Evolutionary conservation across 805 yeast genomes (phyloP).

Genomic region (Candida pseudofarinosa): DNA sequence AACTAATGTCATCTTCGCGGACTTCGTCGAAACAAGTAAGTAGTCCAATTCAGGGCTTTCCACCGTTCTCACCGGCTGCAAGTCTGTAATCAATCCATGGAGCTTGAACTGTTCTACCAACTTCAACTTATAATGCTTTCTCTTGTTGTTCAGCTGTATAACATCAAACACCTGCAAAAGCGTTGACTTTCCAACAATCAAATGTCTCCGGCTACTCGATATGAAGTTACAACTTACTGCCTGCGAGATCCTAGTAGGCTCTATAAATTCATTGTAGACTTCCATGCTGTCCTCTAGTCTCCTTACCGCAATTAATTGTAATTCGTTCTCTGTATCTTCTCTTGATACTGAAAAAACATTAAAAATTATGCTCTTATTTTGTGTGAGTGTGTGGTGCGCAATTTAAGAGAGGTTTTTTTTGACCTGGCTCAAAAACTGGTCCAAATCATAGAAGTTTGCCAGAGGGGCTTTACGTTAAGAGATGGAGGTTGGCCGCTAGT

Average conservation of each 20-base stretch:
- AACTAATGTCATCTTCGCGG: slow-evolving; percentile 74
- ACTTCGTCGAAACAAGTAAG: slow-evolving; percentile 60
- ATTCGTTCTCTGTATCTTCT: background rate
- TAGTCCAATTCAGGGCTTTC: slow-evolving; percentile 52
- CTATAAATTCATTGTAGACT: slow-evolving; percentile 70
- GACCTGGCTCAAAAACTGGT: background rate
- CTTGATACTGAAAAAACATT: background rate
- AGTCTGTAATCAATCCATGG: slow-evolving; percentile 63
- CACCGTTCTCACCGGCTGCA: slow-evolving; percentile 47
- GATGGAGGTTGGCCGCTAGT: background rate
- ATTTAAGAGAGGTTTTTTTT: slow-evolving; percentile 1
- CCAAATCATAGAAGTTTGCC: too few relatives aligned
- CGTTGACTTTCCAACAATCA: slow-evolving; percentile 69
- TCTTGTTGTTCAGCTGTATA: slow-evolving; percentile 16
- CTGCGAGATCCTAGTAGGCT: slow-evolving; percentile 70
- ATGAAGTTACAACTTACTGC: slow-evolving; percentile 53
- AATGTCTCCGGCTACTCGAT: slow-evolving; percentile 41
- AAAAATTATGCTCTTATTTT: background rate
- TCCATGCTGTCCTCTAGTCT: slow-evolving; percentile 48
- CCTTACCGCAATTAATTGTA: background rate
- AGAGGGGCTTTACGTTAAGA: too few relatives aligned
- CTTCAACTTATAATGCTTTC: slow-evolving; percentile 22
- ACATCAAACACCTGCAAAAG: slow-evolving; percentile 59
- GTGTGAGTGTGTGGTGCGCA: background rate
- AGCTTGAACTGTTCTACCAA: slow-evolving; percentile 61